Evolutionary conservation across 805 yeast species (phyloP), one percentile per base, ranked within the genome.

Genomic region (Maudiozyma serrabonitensis): DNA sequence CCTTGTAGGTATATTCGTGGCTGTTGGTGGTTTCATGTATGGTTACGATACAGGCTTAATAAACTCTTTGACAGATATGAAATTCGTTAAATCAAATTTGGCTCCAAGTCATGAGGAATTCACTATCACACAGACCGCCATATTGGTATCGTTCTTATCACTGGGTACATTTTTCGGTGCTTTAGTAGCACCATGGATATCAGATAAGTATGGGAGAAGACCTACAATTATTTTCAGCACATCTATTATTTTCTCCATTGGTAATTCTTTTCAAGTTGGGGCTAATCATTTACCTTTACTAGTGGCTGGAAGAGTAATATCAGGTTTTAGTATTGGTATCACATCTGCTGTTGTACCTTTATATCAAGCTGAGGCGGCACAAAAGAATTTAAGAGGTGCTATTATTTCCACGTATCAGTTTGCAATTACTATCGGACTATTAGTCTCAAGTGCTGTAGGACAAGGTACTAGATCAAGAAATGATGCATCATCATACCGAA

Each of bases 21-120:
- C 95, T 13, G 76, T 85, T 15, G 96, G 96, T 32, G 96, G 96
- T 0, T 85, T 88, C 61, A 70, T 88, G 41, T 88, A 83, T 62
- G 96, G 96, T 1, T 89, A 86, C 62, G 96, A 88, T 64, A 88
- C 96, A 0, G 96, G 96, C 1, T 69, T 87, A 44, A 84, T 87
- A 47, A 87, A 87, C 61, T 87, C 86, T 52, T 68, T 88, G 3
- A 62, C 84, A 49, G 93, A 87, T 54, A 86, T 88, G 95, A 56
- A 67, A 15, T 85, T 76, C 60, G 88, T 88, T 44, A 72, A 74
- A 40, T 49, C 66, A 1, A 70, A 75, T 43, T 79, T 87, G 54
- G 80, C 91, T 0, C 57, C 72, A 0, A 70, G 76, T 54, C 64
- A 69, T 7, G 52, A 53, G 0, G 46, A 55, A 1, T 86, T 87